Evolutionary conservation across 345 rosid species (phyloP).

Genomic region (Melaleuca quinquenervia): DNA sequence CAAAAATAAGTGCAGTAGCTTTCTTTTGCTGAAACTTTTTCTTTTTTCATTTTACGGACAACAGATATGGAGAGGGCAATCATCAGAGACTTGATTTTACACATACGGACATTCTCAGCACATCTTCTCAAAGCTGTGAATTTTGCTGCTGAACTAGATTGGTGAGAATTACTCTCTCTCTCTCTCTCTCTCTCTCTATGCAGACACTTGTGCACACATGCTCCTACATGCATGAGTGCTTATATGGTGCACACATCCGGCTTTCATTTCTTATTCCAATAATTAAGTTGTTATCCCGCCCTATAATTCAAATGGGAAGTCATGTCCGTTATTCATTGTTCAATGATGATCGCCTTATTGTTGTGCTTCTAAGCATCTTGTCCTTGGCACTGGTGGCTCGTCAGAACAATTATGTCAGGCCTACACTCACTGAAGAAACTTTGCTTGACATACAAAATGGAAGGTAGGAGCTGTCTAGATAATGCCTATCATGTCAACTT

Average conservation of each 20-base stretch:
- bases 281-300: not conserved
- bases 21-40: not conserved
- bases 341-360: not conserved
- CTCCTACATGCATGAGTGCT: not conserved
- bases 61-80: slow-evolving; percentile 95
- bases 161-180: slow-evolving; percentile 32
- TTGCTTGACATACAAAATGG: slow-evolving; percentile 75
- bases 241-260: not conserved
- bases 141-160: slow-evolving; percentile 91
- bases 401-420: slow-evolving; percentile 89
- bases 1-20: not conserved
- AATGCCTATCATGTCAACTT: not conserved
- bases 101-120: slow-evolving; percentile 50
- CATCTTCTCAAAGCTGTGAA: slow-evolving; percentile 72
- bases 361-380: slow-evolving; percentile 41
- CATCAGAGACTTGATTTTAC: slow-evolving; percentile 76
- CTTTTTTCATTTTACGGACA: slow-evolving; percentile 3
- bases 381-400: slow-evolving; percentile 81
- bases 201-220: not conserved
- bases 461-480: slow-evolving; percentile 34
- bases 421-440: slow-evolving; percentile 62
- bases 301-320: not conserved
- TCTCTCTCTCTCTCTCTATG: not conserved
- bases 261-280: not conserved
- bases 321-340: not conserved